These are phyloP conservation scores for Cyclotella baltica DNA, from an alignment of 108 stramenopile genomes.

Conservation along the genomic window DNA sequence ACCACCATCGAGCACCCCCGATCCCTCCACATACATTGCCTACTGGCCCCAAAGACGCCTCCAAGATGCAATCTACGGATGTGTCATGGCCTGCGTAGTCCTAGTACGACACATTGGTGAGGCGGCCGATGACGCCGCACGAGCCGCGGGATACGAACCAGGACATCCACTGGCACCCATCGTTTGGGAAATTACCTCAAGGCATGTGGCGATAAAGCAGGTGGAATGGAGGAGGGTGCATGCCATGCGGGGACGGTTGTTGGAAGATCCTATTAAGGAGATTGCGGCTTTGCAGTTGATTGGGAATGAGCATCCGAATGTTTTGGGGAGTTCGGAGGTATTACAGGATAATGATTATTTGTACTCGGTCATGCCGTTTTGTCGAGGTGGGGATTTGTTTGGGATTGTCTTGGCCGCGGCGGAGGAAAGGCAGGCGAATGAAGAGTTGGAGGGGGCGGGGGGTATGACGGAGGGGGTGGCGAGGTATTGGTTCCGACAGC, in stretches of 20 bases:
- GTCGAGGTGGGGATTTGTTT: slow-evolving; percentile 90
- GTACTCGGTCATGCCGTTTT: slow-evolving; percentile 90
- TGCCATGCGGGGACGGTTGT: slow-evolving; percentile 72
- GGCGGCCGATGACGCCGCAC: slow-evolving; percentile 84
- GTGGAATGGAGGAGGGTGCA: slow-evolving; percentile 87
- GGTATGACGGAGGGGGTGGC: slow-evolving; percentile 90
- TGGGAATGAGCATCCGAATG: slow-evolving; percentile 76
- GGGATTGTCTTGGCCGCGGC: slow-evolving; percentile 84
- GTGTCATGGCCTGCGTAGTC: slow-evolving; percentile 81
- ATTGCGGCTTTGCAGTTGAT: slow-evolving; percentile 89
- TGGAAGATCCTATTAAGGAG: slow-evolving; percentile 94
- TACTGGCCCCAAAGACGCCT: slow-evolving; percentile 83
- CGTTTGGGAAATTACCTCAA: slow-evolving; percentile 85
- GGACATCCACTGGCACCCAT: slow-evolving; percentile 78
- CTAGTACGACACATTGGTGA: slow-evolving; percentile 72
- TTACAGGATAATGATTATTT: slow-evolving; percentile 88
- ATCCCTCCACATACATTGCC: slow-evolving; percentile 56
- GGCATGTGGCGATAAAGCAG: slow-evolving; percentile 90
- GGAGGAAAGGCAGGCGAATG: slow-evolving; percentile 61
- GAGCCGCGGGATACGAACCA: slow-evolving; percentile 81
- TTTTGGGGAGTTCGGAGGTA: slow-evolving; percentile 78
- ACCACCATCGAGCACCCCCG: slow-evolving; percentile 25
- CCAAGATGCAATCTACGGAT: slow-evolving; percentile 90
- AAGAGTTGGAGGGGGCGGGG: slow-evolving; percentile 63
- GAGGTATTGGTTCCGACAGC: slow-evolving; percentile 89